phyloP scores from a whole-genome alignment of 495 filamentous ascomycete genomes.

The Pyronema domesticum region DNA sequence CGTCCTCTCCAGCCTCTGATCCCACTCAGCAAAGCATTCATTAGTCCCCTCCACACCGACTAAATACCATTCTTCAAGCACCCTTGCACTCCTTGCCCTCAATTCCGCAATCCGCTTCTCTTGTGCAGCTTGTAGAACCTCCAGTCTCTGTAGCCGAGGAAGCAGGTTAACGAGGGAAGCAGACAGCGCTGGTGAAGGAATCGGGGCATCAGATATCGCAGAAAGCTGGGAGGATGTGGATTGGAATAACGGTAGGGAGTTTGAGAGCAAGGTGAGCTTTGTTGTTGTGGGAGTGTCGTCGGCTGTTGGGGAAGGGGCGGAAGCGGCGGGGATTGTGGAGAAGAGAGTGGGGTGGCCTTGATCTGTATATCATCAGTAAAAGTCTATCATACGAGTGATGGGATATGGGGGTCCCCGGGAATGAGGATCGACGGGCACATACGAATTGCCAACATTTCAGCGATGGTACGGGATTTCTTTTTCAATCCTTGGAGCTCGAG shows the following conservation, averaged over 20 bases:
- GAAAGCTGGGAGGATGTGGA: conserved; percentile 61
- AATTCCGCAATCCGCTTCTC: conserved; percentile 53
- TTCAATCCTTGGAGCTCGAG: conserved; percentile 5
- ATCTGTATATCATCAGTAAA: not conserved
- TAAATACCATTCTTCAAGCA: conserved; percentile 71
- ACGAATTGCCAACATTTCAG: not conserved
- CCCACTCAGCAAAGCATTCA: conserved; percentile 24
- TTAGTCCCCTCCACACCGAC: conserved; percentile 26
- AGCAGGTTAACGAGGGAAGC: conserved; percentile 47
- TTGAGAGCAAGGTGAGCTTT: conserved; percentile 48
- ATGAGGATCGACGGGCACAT: not conserved
- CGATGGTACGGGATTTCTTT: not conserved
- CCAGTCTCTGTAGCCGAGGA: conserved; percentile 51
- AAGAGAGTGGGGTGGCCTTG: not conserved
- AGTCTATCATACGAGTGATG: not conserved
- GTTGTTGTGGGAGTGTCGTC: conserved; percentile 19
- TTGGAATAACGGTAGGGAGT: conserved; percentile 55
- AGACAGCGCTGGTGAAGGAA: conserved; percentile 53
- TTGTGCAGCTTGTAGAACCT: conserved; percentile 50
- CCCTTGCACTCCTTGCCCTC: conserved; percentile 48
- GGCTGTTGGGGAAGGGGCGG: no score
- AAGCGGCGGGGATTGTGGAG: not conserved
- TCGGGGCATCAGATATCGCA: conserved; percentile 57
- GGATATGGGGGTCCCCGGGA: no score
- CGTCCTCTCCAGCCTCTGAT: conserved; percentile 6